Evolutionary conservation across 2,329 filamentous ascomycete species (phyloP), one percentile per base, ranked within the genome.

Genomic region (Capronia americana): DNA sequence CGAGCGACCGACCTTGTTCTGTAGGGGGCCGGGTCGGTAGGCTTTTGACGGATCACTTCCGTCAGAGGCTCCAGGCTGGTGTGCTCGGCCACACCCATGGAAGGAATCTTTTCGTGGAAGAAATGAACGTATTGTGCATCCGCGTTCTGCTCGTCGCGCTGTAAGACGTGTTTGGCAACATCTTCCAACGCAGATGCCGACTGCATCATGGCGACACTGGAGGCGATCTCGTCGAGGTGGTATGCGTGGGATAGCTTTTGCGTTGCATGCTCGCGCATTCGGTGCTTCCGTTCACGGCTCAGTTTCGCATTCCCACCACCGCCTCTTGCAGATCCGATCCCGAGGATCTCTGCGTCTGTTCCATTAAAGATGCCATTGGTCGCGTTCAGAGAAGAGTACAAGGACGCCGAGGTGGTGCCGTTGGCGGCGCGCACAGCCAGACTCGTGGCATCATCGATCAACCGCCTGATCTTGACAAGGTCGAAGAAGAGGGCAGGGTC

Each of bases 101-200:
- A 90, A 1, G 91, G 90, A 28, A 95, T 93, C 84, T 94, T 95
- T 79, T 96, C 91, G 78, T 94, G 91, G 77, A 96, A 96, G 79
- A 94, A 95, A 75, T 95, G 90, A n/a, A 95, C 92, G 75, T 95
- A 95, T 77, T 90, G 90, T 30, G 91, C 92, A 74, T 95, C 90
- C 51, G 83, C 78, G 74, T 93, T 88, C 58, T 83, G 76, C n/a
- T 87, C 83, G 67, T 86, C 88, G 67, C 91, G 84, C 75, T 91
- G 87, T 68, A 95, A 79, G 34, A 96, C 92, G 68, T 90, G 81
- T 5, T 85, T 83, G 2, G 90, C 91, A 2, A 95, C 89, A 65
- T 92, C 90, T 72, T 95, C 91, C 12, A 96, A 80, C 0, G 90
- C 87, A 20, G 90, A 91, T 0, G 91, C 88, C 63, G 88, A 88